Conservation (phyloP, 2,329 filamentous ascomycete species). For the Hypoxylon sp. region DNA sequence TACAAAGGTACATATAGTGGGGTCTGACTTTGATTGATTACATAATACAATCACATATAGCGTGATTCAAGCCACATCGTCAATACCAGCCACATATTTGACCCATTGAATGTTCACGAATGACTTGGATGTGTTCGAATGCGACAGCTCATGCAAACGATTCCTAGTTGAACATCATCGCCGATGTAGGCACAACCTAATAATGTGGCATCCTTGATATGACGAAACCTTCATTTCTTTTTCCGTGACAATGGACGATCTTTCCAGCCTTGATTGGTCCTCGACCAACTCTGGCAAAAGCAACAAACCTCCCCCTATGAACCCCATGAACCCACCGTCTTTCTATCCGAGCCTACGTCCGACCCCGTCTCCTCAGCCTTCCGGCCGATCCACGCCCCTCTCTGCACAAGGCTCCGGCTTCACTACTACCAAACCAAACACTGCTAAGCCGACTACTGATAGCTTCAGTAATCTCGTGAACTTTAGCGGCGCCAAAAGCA, state of each 20-base stretch:
- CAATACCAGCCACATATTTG: conserved; percentile 30
- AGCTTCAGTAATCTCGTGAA: conserved; percentile 84
- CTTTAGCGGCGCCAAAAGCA: conserved; percentile 72
- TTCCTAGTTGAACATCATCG: conserved; percentile 28
- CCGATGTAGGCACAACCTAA: conserved; percentile 32
- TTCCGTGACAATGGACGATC: conserved; percentile 54
- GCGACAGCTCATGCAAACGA: conserved; percentile 33
- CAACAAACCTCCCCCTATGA: conserved; percentile 51
- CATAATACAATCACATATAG: not conserved
- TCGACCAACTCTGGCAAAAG: conserved; percentile 50
- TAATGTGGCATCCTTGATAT: conserved; percentile 51
- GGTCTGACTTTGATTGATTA: not conserved
- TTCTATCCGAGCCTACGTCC: conserved; percentile 65
- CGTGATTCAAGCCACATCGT: conserved; percentile 14
- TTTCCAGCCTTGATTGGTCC: conserved; percentile 56
- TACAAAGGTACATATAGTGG: conserved; percentile 5
- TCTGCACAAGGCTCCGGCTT: conserved; percentile 65
- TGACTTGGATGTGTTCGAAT: conserved; percentile 23
- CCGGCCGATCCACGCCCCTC: conserved; percentile 70
- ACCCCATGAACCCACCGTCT: conserved; percentile 50
- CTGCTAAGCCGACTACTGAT: conserved; percentile 71
- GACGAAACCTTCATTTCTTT: conserved; percentile 42
- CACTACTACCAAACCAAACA: conserved; percentile 61
- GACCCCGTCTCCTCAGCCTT: conserved; percentile 69
- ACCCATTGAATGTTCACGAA: conserved; percentile 16